These are phyloP conservation scores for Scopulariopsis brevicaulis DNA, from an alignment of 2,329 filamentous ascomycete genomes.

Conservation along the genomic window DNA sequence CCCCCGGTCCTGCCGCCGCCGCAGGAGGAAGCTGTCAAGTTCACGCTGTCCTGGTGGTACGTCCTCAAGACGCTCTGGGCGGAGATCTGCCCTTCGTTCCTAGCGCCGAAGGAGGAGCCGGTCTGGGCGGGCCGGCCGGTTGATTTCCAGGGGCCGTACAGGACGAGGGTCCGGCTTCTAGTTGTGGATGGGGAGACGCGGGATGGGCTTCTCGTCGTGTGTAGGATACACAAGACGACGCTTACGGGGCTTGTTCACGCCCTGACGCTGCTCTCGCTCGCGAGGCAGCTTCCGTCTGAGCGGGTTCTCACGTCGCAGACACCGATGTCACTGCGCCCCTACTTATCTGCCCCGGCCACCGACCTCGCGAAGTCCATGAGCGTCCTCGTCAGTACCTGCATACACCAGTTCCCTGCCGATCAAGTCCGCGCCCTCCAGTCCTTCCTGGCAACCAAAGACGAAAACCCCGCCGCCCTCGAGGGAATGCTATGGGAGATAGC, in stretches of 20 bases:
- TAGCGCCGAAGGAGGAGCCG: constrained; percentile 15
- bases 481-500: constrained; percentile 30
- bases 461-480: not conserved
- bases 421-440: constrained; percentile 2
- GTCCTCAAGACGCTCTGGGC: constrained; percentile 27
- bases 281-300: constrained; percentile 20
- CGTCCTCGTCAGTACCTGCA: constrained; percentile 24
- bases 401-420: constrained; percentile 16
- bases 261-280: constrained; percentile 28
- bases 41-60: constrained; percentile 26
- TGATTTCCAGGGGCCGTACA: constrained; percentile 21
- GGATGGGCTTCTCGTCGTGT: constrained; percentile 21
- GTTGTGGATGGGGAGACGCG: constrained; percentile 18
- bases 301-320: constrained; percentile 24
- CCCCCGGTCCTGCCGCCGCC: constrained; percentile 20
- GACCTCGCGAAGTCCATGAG: constrained; percentile 19
- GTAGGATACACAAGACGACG: constrained; percentile 27
- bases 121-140: constrained; percentile 27
- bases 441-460: not conserved
- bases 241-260: constrained; percentile 37
- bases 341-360: constrained; percentile 12
- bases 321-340: constrained; percentile 32
- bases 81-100: constrained; percentile 24
- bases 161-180: constrained; percentile 23
- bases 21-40: constrained; percentile 28